Evolutionary conservation across 495 filamentous ascomycete genomes (phyloP).

Genomic region (Lichenothelia convexa): DNA sequence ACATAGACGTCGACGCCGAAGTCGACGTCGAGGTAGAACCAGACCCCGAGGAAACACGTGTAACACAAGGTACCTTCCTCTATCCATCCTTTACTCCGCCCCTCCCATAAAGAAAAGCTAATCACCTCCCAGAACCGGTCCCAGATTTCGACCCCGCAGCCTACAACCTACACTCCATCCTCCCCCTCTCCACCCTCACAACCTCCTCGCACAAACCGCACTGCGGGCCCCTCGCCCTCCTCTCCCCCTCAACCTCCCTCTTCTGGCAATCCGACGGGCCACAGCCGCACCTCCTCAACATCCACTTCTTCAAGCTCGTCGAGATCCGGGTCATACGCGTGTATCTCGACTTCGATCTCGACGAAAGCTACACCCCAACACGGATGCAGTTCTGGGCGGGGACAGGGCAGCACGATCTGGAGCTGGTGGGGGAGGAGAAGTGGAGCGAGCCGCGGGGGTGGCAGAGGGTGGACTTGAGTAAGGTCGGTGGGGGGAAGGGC

Average conservation of each 20-base stretch:
- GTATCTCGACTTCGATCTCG: conserved; percentile 74
- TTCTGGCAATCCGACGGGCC: conserved; percentile 98
- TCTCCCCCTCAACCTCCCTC: conserved; percentile 53
- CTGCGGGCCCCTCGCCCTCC: conserved; percentile 70
- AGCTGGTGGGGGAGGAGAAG: conserved; percentile 61
- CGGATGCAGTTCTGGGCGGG: conserved; percentile 73
- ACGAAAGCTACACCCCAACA: conserved; percentile 96
- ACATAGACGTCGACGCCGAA: too few species aligned
- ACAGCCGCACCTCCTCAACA: conserved; percentile 81
- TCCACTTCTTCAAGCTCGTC: conserved; percentile 90
- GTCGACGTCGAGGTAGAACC: too few species aligned
- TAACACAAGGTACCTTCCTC: too few species aligned
- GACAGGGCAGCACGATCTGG: conserved; percentile 70
- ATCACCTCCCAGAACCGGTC: neutral
- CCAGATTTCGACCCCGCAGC: neutral
- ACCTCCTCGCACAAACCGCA: conserved; percentile 92
- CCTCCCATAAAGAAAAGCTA: too few species aligned
- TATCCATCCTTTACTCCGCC: too few species aligned
- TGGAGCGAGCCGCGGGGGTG: conserved; percentile 72
- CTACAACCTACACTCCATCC: neutral
- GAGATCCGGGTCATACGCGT: conserved; percentile 67
- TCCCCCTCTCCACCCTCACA: neutral
- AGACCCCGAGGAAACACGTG: too few species aligned
- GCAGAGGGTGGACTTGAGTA: conserved; percentile 64
- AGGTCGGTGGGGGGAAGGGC: conserved; percentile 29